A percentile compares a stretch with the other conserved stretches of the same genome.
Evolutionary conservation across 1,139 yeast genomes (phyloP).

Genomic region (Saccharomycopsis hybrid): DNA sequence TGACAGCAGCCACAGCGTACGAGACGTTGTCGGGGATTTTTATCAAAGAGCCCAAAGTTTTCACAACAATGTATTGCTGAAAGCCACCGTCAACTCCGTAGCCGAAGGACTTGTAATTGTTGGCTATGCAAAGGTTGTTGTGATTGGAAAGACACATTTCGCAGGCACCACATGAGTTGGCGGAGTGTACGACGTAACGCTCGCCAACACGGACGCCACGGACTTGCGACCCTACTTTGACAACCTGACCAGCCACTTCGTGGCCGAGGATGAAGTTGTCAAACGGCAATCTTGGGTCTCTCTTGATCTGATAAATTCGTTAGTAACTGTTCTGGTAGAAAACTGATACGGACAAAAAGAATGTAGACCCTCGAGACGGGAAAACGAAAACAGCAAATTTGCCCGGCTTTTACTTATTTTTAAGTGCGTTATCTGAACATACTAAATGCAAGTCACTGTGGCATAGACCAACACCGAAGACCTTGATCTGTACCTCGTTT

Average conservation of each 20-base stretch:
- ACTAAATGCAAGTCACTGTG: constrained; percentile 44
- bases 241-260: constrained; percentile 48
- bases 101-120: constrained; percentile 30
- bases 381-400: no score
- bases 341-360: no score
- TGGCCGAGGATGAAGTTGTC: constrained; percentile 47
- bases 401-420: no score
- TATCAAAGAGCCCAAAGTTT: constrained; percentile 26
- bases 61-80: constrained; percentile 35
- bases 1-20: constrained; percentile 43
- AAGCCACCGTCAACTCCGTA: constrained; percentile 45
- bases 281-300: constrained; percentile 23
- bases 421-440: no score
- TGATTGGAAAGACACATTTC: constrained; percentile 37
- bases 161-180: constrained; percentile 41
- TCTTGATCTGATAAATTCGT: no score
- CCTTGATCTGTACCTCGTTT: constrained; percentile 37
- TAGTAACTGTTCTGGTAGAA: no score
- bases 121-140: constrained; percentile 35
- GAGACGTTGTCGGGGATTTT: constrained; percentile 41
- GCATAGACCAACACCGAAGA: constrained; percentile 50
- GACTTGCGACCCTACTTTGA: constrained; percentile 34
- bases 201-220: constrained; percentile 29
- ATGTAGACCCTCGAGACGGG: no score
- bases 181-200: constrained; percentile 35